These are phyloP conservation scores for Comarum palustre DNA, from an alignment of 306 rosid genomes.

Conservation along the genomic window DNA sequence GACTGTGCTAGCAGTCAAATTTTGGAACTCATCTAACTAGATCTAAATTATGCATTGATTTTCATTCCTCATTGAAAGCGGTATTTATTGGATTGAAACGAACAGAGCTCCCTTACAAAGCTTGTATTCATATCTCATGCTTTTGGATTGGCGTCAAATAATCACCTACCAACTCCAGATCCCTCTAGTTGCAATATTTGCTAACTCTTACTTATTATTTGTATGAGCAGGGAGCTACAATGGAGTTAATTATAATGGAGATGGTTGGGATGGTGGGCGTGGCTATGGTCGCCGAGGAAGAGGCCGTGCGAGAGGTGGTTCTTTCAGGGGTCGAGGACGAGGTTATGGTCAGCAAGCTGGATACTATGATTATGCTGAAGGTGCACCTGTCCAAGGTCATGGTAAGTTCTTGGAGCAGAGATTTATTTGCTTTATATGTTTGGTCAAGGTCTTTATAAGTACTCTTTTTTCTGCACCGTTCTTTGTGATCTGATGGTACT, in stretches of 20 bases:
- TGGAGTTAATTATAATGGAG: slow-evolving; percentile 69
- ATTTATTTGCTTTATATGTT: not conserved
- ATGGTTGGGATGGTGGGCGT: slow-evolving; percentile 71
- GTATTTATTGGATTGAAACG: not conserved
- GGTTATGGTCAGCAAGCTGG: slow-evolving; percentile 48
- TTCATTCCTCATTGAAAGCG: not conserved
- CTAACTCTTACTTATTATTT: slow-evolving; percentile 14
- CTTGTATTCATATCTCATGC: not conserved
- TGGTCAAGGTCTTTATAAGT: not conserved
- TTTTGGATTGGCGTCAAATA: not conserved
- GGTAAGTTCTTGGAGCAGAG: slow-evolving; percentile 43
- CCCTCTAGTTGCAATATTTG: not conserved
- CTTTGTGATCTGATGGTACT: not conserved
- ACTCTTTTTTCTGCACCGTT: not conserved
- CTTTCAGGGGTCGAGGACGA: slow-evolving; percentile 55
- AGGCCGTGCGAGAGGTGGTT: slow-evolving; percentile 62
- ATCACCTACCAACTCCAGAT: not conserved
- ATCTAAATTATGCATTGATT: not conserved
- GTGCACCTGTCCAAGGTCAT: slow-evolving; percentile 55
- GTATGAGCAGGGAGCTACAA: slow-evolving; percentile 51
- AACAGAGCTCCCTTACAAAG: not conserved
- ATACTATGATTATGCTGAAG: slow-evolving; percentile 64
- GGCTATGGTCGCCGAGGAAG: slow-evolving; percentile 74
- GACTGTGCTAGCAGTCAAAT: not conserved
- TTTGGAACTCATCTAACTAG: not conserved